Conservation (phyloP, 2,329 filamentous ascomycete genomes). For the Aspergillus aculeatus region DNA sequence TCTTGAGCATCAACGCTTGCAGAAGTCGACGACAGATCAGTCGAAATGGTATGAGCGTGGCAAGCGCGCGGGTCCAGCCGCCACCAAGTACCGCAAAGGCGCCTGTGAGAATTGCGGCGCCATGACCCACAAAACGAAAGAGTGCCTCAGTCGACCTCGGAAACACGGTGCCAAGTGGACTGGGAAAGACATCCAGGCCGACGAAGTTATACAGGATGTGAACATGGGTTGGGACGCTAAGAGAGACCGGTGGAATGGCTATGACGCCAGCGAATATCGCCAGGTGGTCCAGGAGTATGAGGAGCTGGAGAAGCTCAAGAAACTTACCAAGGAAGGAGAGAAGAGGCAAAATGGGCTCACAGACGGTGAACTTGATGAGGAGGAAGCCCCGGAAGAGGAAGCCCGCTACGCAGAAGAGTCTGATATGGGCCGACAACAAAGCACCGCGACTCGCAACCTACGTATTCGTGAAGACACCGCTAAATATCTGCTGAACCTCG, state of each 20-base stretch:
- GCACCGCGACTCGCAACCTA: slow-evolving; percentile 84
- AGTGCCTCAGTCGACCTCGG: slow-evolving; percentile 84
- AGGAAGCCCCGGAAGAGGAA: slow-evolving; percentile 46
- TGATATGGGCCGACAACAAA: slow-evolving; percentile 92
- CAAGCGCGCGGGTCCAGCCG: slow-evolving; percentile 77
- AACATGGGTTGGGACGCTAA: slow-evolving; percentile 95
- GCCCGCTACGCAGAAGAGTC: slow-evolving; percentile 85
- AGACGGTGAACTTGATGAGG: slow-evolving; percentile 55
- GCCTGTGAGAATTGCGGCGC: slow-evolving; percentile 98
- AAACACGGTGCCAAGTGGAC: slow-evolving; percentile 91
- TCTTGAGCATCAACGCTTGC: slow-evolving; percentile 90
- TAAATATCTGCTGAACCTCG: slow-evolving; percentile 92
- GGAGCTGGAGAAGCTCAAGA: slow-evolving; percentile 73
- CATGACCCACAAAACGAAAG: slow-evolving; percentile 94
- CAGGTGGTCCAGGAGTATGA: slow-evolving; percentile 87
- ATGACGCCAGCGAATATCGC: slow-evolving; percentile 81
- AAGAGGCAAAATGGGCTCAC: slow-evolving; percentile 47
- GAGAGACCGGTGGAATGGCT: slow-evolving; percentile 97
- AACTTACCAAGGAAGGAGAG: slow-evolving; percentile 52
- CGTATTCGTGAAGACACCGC: slow-evolving; percentile 94
- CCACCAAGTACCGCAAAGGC: slow-evolving; percentile 96
- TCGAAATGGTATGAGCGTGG: slow-evolving; percentile 93
- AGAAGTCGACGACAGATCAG: slow-evolving; percentile 65
- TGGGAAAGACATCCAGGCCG: slow-evolving; percentile 87
- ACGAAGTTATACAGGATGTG: slow-evolving; percentile 82